Base-by-base conservation (phyloP, 768 basidiomycete genomes). In the Lactarius vividus region DNA sequence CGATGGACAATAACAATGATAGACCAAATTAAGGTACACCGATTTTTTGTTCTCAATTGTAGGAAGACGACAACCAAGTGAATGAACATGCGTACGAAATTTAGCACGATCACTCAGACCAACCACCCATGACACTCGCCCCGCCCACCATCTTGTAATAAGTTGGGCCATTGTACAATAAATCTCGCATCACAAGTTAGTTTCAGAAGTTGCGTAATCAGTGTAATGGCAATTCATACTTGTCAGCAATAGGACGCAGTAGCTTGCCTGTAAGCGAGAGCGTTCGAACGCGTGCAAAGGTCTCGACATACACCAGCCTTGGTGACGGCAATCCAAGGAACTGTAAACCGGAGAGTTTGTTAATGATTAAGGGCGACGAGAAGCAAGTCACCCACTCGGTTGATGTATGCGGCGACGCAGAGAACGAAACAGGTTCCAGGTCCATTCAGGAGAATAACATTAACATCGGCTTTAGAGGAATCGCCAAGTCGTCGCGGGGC, bases 351-450 rank as follows among this genome's bases (percentile, higher is more conserved):
- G 39, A 26, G 18, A 9, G 5, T 15, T 52, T 44, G 42, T 49
- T n/a, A 61, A 63, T 60, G 55, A 37, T 26, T 64, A 71, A 13
- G 64, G 57, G 33, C 26, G 54, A 64, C 31, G 53, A 56, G 23
- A 40, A 57, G 54, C 42, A 55, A 63, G 6, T 5, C 16, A 78
- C 85, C 70, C 74, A 92, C 94, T 75, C 84, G 86, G 70, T 88
- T 89, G 52, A 93, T 63, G 73, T 86, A 88, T 16, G 86, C 83
- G 0, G 90, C 86, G 18, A 84, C 65, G 64, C 89, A 92, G 7
- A 98, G 80, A 6, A 89, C 79, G 39, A 96, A 85, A 74, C 93
- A 96, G 7, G 96, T 98, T 18, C 97, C 96, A 0, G 97, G 97
- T 1, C 97, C 97, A 75, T 98, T 98, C 33, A 98, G 76, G 59